Conservation (phyloP, 129 eudicot genomes). For the Logfia minima region DNA sequence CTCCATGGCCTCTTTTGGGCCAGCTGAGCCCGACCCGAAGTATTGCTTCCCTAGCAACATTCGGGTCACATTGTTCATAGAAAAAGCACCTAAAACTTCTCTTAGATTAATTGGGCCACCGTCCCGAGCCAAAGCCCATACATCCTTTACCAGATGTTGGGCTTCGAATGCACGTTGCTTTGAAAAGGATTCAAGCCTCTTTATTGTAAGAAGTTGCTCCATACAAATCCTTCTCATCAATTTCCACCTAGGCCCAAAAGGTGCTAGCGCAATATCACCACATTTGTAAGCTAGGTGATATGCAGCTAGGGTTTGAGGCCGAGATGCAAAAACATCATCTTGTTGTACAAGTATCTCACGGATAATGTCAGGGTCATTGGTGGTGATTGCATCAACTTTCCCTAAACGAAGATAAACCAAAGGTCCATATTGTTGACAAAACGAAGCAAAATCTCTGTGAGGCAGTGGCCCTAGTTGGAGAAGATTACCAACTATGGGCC, state of each 20-base stretch:
- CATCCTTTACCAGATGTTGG: conserved; percentile 70
- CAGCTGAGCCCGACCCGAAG: conserved; percentile 72
- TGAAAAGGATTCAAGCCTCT: conserved; percentile 72
- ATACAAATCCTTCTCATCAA: conserved; percentile 89
- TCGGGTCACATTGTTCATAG: conserved; percentile 97
- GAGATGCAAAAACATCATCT: conserved; percentile 85
- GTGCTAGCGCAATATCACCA: conserved; percentile 95
- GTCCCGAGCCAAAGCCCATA: conserved; percentile 49
- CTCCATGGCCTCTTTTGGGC: conserved; percentile 84
- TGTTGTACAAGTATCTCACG: conserved; percentile 84
- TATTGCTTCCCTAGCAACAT: conserved; percentile 94
- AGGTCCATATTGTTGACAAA: conserved; percentile 78
- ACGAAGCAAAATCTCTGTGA: conserved; percentile 76
- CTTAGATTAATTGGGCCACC: conserved; percentile 57
- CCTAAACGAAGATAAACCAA: conserved; percentile 78
- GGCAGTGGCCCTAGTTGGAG: conserved; percentile 77
- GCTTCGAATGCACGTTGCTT: conserved; percentile 79
- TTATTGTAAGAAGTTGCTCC: conserved; percentile 84
- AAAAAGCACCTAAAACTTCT: conserved; percentile 82
- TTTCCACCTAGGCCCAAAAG: conserved; percentile 92
- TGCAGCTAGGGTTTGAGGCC: conserved; percentile 85
- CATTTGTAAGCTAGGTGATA: conserved; percentile 72
- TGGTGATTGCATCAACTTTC: conserved; percentile 81
- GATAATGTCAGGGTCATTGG: conserved; percentile 79
- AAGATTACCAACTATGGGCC: conserved; percentile 90